Conservation (phyloP, 306 rosid genomes). For the Trifolium subterraneum region DNA sequence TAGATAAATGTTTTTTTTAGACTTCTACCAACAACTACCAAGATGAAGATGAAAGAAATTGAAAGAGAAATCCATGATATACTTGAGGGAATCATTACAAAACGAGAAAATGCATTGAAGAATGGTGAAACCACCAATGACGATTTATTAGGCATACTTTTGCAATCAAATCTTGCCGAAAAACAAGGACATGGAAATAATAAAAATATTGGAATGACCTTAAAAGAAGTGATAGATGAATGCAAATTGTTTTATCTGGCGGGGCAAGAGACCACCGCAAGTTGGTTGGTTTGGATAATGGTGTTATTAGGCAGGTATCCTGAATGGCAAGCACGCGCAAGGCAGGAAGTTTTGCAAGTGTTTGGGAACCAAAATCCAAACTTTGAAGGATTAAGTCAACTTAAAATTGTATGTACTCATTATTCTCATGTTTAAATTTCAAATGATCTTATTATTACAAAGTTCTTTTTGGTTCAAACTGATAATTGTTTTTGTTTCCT, state of each 20-base stretch:
- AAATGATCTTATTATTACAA: neutral
- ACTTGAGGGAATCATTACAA: conserved; percentile 4
- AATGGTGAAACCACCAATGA: neutral
- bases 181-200: conserved; percentile 10
- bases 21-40: neutral
- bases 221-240: neutral
- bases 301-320: conserved; percentile 21
- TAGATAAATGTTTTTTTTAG: neutral
- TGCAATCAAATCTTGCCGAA: conserved; percentile 5
- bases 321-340: conserved; percentile 31
- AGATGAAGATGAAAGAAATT: neutral
- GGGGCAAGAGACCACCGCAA: conserved; percentile 16
- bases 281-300: conserved; percentile 16
- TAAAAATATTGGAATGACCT: conserved; percentile 10
- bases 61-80: neutral
- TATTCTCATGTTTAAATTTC: neutral
- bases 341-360: conserved; percentile 20
- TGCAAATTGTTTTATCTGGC: conserved; percentile 6
- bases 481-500: neutral
- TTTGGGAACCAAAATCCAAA: conserved; percentile 12
- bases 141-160: conserved; percentile 28
- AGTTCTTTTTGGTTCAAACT: neutral
- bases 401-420: conserved; percentile 2
- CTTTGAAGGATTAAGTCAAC: conserved; percentile 16
- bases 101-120: neutral